Evolutionary conservation across 78 protist species (phyloP).

Genomic region (Dictyostelium discoideum): DNA sequence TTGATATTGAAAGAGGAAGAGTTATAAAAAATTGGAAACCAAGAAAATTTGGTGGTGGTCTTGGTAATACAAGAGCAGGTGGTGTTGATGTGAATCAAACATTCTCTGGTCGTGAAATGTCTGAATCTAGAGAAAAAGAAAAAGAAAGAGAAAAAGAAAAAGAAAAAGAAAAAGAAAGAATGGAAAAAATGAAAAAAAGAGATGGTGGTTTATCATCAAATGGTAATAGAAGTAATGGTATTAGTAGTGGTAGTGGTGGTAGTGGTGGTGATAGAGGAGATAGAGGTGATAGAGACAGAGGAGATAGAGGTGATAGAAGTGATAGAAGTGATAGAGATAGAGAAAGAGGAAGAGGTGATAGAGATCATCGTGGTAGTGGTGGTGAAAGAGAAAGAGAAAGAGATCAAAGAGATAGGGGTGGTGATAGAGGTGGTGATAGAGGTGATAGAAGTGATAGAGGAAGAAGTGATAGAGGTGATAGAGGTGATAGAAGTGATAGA

Average conservation of each 20-base stretch:
- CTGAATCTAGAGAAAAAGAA: slow-evolving; percentile 37
- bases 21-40: slow-evolving; percentile 93
- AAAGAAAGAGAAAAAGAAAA: slow-evolving; percentile 13
- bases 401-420: background rate
- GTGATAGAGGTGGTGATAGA: slow-evolving; percentile 25
- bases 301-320: background rate
- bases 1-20: slow-evolving; percentile 96
- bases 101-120: slow-evolving; percentile 59
- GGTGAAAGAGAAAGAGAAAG: slow-evolving; percentile 9
- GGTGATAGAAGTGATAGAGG: background rate
- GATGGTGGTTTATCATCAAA: slow-evolving; percentile 31
- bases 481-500: background rate
- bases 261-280: slow-evolving; percentile 34
- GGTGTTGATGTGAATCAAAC: slow-evolving; percentile 81
- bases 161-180: slow-evolving; percentile 25
- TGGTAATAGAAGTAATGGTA: background rate
- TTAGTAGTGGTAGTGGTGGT: background rate
- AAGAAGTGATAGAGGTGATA: background rate
- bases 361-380: background rate
- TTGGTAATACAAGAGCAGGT: slow-evolving; percentile 84
- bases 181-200: background rate
- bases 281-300: background rate
- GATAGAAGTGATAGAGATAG: background rate
- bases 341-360: slow-evolving; percentile 3
- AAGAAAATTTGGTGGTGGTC: slow-evolving; percentile 90